Conservation (phyloP, 352 stramenopile species). For the Globisporangium solare region DNA sequence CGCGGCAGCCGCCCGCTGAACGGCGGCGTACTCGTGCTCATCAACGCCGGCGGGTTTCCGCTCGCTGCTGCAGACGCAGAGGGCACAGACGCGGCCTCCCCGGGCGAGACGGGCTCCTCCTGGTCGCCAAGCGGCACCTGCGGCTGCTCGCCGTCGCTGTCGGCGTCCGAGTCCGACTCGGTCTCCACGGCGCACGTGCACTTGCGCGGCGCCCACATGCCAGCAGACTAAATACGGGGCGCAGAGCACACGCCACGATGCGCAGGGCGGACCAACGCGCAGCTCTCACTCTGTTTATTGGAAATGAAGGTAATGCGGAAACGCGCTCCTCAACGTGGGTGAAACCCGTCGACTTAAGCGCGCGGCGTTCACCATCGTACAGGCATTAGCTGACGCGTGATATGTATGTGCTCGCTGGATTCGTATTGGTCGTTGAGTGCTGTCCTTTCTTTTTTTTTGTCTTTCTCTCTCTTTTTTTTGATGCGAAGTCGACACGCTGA, state of each 20-base stretch:
- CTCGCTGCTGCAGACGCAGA: not conserved
- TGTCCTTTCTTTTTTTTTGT: too few relatives aligned
- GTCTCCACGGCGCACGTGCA: conserved; percentile 72
- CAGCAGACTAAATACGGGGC: not conserved
- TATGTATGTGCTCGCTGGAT: too few relatives aligned
- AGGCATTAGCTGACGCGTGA: too few relatives aligned
- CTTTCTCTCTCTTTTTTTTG: too few relatives aligned
- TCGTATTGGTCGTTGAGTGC: too few relatives aligned
- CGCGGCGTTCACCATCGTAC: too few relatives aligned
- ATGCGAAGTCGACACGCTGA: not conserved
- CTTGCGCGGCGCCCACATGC: conserved; percentile 29
- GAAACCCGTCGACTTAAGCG: not conserved
- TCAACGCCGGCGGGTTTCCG: not conserved
- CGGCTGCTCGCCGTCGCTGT: conserved; percentile 29
- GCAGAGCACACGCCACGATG: not conserved
- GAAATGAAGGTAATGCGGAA: not conserved
- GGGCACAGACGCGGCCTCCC: not conserved
- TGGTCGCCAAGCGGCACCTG: conserved; percentile 4
- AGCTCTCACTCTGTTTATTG: too few relatives aligned
- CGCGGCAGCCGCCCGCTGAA: conserved; percentile 26
- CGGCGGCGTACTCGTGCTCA: conserved; percentile 24
- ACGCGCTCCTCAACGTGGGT: not conserved
- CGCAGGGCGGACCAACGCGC: too few relatives aligned
- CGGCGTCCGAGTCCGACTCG: conserved; percentile 62
- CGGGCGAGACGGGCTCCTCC: conserved; percentile 1